Percentiles rank a stretch among this genome's conserved stretches.
Evolutionary conservation across 176 grass and related monocot genomes (phyloP).

Genomic region (Aegilops sharonensis): DNA sequence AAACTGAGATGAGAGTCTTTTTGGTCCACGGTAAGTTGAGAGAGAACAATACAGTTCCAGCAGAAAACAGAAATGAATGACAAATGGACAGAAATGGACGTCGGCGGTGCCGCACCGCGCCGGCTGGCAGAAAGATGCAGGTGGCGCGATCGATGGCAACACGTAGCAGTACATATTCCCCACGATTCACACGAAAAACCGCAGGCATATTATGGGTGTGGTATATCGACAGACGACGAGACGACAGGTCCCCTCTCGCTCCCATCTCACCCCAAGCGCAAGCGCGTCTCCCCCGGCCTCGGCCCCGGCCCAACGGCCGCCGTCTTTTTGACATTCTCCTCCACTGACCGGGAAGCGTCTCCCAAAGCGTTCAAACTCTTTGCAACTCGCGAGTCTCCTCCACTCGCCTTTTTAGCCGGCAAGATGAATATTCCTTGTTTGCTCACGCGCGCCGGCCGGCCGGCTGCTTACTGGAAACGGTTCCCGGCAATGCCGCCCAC

Average conservation of each 20-base stretch:
- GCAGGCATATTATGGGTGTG: not conserved
- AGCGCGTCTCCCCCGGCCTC: not conserved
- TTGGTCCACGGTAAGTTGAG: too few species aligned
- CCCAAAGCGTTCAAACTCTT: not conserved
- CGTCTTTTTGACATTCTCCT: constrained; percentile 47
- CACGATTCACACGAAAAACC: not conserved
- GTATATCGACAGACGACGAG: not conserved
- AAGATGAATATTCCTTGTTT: not conserved
- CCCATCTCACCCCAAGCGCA: not conserved
- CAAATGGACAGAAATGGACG: not conserved
- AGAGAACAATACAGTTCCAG: not conserved
- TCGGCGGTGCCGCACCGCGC: not conserved
- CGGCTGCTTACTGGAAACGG: not conserved
- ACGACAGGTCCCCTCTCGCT: not conserved
- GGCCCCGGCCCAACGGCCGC: not conserved
- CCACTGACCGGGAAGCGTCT: not conserved
- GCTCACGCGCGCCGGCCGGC: not conserved
- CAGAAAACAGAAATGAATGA: not conserved
- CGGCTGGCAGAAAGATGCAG: not conserved
- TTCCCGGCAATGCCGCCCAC: not conserved
- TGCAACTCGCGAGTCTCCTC: not conserved
- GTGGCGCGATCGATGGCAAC: not conserved
- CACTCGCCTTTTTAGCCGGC: not conserved
- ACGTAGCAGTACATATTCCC: not conserved
- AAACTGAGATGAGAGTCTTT: too few species aligned